Evolutionary conservation across 495 filamentous ascomycete genomes (phyloP).

Genomic region (Glutinoglossum americanum): DNA sequence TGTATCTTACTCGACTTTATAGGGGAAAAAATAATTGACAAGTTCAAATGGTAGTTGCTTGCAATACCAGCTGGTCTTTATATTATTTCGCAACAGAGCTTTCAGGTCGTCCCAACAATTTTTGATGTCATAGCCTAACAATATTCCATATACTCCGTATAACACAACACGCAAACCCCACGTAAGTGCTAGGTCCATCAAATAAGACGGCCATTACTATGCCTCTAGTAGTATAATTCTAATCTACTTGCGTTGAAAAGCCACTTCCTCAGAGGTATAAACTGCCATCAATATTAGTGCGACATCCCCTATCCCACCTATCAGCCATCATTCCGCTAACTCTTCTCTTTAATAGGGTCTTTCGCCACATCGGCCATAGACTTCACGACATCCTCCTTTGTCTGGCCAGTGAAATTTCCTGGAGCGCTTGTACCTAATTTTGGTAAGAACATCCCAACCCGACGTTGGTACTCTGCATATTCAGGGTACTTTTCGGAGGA

Average conservation of each 20-base stretch:
- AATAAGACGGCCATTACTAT: no score
- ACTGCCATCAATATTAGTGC: background rate
- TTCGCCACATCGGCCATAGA: background rate
- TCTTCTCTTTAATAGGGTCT: background rate
- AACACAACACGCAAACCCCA: no score
- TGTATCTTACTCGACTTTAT: background rate
- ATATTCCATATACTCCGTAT: no score
- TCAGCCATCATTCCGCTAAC: background rate
- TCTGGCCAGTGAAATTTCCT: background rate
- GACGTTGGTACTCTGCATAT: slow-evolving; percentile 64
- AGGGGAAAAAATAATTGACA: background rate
- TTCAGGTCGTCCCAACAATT: no score
- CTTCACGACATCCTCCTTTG: background rate
- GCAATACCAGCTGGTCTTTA: no score
- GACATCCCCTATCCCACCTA: background rate
- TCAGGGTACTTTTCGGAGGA: slow-evolving; percentile 67
- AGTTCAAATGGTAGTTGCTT: background rate
- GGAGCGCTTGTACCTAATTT: slow-evolving; percentile 9
- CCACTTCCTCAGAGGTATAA: background rate
- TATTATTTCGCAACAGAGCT: no score
- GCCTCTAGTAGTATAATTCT: background rate
- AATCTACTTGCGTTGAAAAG: background rate
- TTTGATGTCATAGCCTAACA: no score
- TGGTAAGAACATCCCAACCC: slow-evolving; percentile 67
- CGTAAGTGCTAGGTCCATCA: no score